Evolutionary conservation across 768 basidiomycete species (phyloP), one percentile per base, ranked within the genome.

Genomic region (Roridomyces roridus): DNA sequence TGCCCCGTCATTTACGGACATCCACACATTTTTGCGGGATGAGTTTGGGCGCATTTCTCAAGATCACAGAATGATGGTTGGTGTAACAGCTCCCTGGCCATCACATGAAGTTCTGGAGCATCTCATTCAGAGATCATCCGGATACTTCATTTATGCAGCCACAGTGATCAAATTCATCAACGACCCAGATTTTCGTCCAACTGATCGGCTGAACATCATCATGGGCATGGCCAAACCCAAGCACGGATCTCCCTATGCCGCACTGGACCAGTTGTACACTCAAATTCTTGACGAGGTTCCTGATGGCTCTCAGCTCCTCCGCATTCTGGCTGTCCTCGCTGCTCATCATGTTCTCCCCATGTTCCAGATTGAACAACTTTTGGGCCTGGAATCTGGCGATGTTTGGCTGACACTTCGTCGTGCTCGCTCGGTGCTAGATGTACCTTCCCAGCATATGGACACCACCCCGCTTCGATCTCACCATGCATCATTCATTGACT

Each of bases 81-180:
- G 9, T 1, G 11, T 47, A 23, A 6, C 36, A 2, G 2, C 1
- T 2, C 53, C 44, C 15, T 47, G 53, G 53, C 53, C 45, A 1
- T 20, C 45, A 7, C 4, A 0, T 1, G 15, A 29, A n/a, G 24
- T 31, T 11, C 10, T 46, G 8, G 12, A 39, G 1, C 12, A 24
- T 4, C 44, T 46, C 12, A 37, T 41, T 15, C 14, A 34, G 1
- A 55, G 46, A 9, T 54, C 52, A 17, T 54, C 52, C 2, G 52
- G 52, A 23, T 54, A 54, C 24, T 54, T 54, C 26, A 46, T 54
- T 26, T 54, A 54, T 23, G 43, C 51, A 18, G 15, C 42, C 18
- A 45, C 20, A 2, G 18, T 54, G 18, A 40, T 54, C 44, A 37
- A 29, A 15, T 54, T 46, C 9, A 15, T 54, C 8, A 44, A 54